phyloP scores from a whole-genome alignment of 768 basidiomycete genomes.

The Hypsizygus marmoreus region DNA sequence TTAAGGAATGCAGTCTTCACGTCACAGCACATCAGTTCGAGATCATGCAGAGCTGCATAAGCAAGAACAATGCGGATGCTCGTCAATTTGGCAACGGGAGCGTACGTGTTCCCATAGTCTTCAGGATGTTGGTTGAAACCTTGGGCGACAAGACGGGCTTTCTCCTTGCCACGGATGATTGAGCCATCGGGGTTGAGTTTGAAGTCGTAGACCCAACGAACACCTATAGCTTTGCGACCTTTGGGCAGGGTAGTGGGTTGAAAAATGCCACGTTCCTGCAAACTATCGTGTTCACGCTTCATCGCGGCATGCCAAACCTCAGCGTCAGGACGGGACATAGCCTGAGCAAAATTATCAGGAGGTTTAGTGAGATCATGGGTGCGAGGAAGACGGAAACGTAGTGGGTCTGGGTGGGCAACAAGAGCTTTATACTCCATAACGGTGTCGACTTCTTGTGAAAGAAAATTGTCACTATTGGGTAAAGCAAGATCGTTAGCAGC shows the following conservation, averaged over 20 bases:
- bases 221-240: slow-evolving; percentile 27
- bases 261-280: slow-evolving; percentile 27
- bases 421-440: no score
- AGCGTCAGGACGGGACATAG: slow-evolving; percentile 15
- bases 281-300: slow-evolving; percentile 21
- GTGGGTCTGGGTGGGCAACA: no score
- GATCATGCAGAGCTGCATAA: slow-evolving; percentile 20
- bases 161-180: slow-evolving; percentile 27
- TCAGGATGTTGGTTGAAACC: slow-evolving; percentile 30
- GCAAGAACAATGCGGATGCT: slow-evolving; percentile 27
- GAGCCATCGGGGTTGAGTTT: slow-evolving; percentile 40
- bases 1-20: slow-evolving; percentile 29
- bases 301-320: slow-evolving; percentile 25
- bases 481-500: no score
- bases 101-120: slow-evolving; percentile 36
- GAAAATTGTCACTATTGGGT: no score
- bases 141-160: slow-evolving; percentile 27
- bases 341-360: slow-evolving; percentile 20
- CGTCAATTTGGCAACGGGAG: slow-evolving; percentile 26
- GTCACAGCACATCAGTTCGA: slow-evolving; percentile 26
- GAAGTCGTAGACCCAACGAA: slow-evolving; percentile 35
- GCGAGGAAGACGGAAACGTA: no score
- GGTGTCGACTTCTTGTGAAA: no score
- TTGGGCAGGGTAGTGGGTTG: slow-evolving; percentile 21
- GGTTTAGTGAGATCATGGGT: slow-evolving; percentile 16